Evolutionary conservation across 306 rosid species (phyloP), one percentile per base, ranked within the genome.

Genomic region (Vigna angularis): DNA sequence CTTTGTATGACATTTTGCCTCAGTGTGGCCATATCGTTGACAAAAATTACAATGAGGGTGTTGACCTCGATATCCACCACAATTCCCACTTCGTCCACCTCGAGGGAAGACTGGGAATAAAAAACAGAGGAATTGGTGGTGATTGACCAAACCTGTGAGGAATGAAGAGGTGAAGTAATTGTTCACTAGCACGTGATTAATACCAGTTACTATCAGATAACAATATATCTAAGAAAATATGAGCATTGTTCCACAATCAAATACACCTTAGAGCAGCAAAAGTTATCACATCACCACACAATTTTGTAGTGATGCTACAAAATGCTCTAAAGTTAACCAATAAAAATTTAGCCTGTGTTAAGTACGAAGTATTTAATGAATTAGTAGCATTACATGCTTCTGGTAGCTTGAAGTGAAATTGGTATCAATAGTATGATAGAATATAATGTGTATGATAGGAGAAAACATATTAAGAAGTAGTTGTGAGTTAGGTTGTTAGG

Each of bases 341-440:
- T 82, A 28, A 70, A 36, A 82, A 45, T 36, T 32, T 24, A 64
- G 66, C 44, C 40, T 45, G 22, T 20, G 63, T 32, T 70, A 62
- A 62, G 15, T 32, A 16, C 49, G 16, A 7, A 4, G 26, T 83
- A 58, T 75, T 22, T 81, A 38, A 63, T 78, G 47, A 62, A 9
- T 47, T 59, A 72, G 62, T 62, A 15, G 73, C 36, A 49, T 65
- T n/a, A 14, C 42, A 75, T 79, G 69, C 79, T 81, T 73, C 38
- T 48, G 63, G 64, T 67, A 68, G 64, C 73, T 70, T 77, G 71
- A 22, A 20, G n/a, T 34, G 24, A 26, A 63, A 63, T 34, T 15
- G 14, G 24, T 83, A 34, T 75, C 65, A 48, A 24, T 10, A 53
- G 28, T 24, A 1, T 24, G 28, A 24, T 24, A 24, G 28, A 2